Base-by-base conservation (phyloP, 441 rosid genomes). In the Theobroma grandiflorum region DNA sequence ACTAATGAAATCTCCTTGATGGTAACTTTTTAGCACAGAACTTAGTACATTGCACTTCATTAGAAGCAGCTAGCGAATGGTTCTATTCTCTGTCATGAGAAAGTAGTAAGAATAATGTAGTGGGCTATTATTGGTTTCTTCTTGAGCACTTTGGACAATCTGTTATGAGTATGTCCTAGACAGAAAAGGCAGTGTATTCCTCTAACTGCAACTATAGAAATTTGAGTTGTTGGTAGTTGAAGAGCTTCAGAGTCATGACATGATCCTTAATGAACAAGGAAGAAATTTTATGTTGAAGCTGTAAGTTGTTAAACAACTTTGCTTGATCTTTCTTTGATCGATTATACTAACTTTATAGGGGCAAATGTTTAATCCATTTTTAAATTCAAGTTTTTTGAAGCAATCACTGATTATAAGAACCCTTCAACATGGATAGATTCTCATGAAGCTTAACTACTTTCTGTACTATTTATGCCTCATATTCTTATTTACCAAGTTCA, bases 211-310 rank as follows among this genome's bases (percentile, higher is more conserved):
- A 45, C 38, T 47, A 50, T 15, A 15, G 15, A 50, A 69, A 69
- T 26, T 12, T 26, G 15, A 49, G 9, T 35, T 35, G 40, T 31
- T 71, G 43, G 43, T 50, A 6, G 40, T 71, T n/a, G 16, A 66
- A 40, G 33, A 40, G 52, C 71, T 42, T 69, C 22, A 4, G 16
- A n/a, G 38, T 47, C 57, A 40, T 40, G 33, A 35, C 33, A 35
- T n/a, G 10, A 9, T 37, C 49, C 64, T 72, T 45, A 37, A 53
- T 72, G 35, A 37, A 37, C 15, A 53, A 55, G 6, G 37, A 43
- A n/a, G 26, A 55, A 52, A 37, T 38, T 20, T 37, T 52, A 38
- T 58, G 55, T 74, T 74, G 77, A 58, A 74, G 66, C 20, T 38
- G 22, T 6, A 20, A 14, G 20, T 40, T 12, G 33, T 42, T 42